Percentiles rank a stretch among this genome's conserved stretches.
These are phyloP conservation scores for Flaveria trinervia DNA, from an alignment of 129 eudicot species.

Conservation along the genomic window DNA sequence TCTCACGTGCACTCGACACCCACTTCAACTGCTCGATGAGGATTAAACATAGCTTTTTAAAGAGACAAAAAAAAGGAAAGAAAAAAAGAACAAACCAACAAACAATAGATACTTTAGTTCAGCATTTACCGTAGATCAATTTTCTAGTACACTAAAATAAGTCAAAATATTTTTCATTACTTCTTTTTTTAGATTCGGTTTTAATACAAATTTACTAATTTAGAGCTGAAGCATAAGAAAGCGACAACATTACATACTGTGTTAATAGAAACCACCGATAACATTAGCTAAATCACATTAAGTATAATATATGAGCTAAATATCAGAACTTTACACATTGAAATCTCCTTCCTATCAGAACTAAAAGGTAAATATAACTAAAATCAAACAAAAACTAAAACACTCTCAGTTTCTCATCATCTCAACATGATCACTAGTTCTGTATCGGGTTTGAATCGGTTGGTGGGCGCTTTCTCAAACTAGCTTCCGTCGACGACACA, in stretches of 20 bases:
- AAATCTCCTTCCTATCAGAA: neutral
- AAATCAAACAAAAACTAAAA: neutral
- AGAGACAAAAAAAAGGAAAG: too few relatives aligned
- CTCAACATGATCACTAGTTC: slow-evolving; percentile 38
- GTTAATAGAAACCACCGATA: too few relatives aligned
- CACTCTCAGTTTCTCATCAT: slow-evolving; percentile 35
- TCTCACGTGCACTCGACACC: slow-evolving; percentile 67
- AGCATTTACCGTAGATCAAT: too few relatives aligned
- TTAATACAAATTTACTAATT: too few relatives aligned
- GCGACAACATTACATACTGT: neutral
- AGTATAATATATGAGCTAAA: neutral
- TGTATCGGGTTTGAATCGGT: slow-evolving; percentile 71
- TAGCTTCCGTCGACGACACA: slow-evolving; percentile 43
- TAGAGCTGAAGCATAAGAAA: neutral
- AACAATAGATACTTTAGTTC: too few relatives aligned
- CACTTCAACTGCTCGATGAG: slow-evolving; percentile 83
- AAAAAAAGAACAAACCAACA: too few relatives aligned
- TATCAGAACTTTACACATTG: slow-evolving; percentile 1
- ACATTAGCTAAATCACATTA: neutral
- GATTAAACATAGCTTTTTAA: too few relatives aligned
- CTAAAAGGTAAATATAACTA: slow-evolving; percentile 12
- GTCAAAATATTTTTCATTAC: too few relatives aligned
- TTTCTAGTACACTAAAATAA: too few relatives aligned
- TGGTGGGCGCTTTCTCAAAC: slow-evolving; percentile 55
- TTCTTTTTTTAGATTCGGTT: too few relatives aligned